Evolutionary conservation across 495 filamentous ascomycete genomes (phyloP), one percentile per base, ranked within the genome.

Genomic region (Ramalina peruviana): DNA sequence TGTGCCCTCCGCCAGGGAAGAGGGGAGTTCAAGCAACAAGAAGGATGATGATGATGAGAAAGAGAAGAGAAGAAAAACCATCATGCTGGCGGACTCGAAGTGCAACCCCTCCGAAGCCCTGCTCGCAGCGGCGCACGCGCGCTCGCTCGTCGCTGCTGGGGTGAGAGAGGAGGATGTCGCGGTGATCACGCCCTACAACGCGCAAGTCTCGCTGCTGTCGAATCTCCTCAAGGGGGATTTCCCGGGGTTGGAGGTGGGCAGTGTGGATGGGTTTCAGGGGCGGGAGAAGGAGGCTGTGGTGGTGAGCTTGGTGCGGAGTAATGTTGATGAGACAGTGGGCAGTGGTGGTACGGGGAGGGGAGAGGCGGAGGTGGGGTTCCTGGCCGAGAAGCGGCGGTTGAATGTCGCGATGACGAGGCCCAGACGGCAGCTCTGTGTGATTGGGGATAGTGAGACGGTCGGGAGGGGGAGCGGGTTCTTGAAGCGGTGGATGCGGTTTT

Each of bases 341-440:
- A 13, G 30, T 12, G 30, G 30, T 33, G 30, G 30, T 33, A 33
- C 85, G 46, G 74, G 82, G 23, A 41, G 40, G 3, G 56, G 75
- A 17, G 79, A 85, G 46, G 74, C 81, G 21, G 88, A 96, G 65
- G 88, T 94, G 11, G 92, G 92, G 13, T 98, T 99, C 60, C 67
- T 99, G 44, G 85, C 78, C n/a, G 92, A 99, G 68, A 90, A 88
- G 67, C 71, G 92, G 45, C 73, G 92, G 44, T 63, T 97, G 53
- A 99, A 99, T 64, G 92, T 97, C 46, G 92, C 92, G 12, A 94
- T 97, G 87, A 97, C 92, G 38, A 76, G 92, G 40, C 85, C 92
- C 9, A 89, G 85, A 64, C 75, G 92, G 43, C 90, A 89, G 60
- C 71, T 98, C 11, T 89, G 86, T 51, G 78, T 97, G 36, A 83